Percentiles rank a stretch among this genome's conserved stretches.
These are phyloP conservation scores for Anthracocystis panici-leucophaei DNA, from an alignment of 1,284 basidiomycete genomes.

Conservation along the genomic window DNA sequence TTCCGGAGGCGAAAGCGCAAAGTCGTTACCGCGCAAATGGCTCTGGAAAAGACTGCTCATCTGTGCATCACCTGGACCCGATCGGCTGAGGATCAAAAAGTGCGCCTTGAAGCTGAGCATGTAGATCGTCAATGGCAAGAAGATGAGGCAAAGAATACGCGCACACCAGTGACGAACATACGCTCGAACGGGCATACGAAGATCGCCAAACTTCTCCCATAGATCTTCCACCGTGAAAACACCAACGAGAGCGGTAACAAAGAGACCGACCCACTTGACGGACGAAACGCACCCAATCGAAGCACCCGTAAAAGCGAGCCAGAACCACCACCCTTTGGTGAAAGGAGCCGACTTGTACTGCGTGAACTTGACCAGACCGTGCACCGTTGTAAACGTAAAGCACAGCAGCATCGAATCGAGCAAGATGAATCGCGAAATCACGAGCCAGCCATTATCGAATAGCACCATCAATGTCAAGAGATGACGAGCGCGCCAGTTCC, in stretches of 20 bases:
- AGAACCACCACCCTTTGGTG: conserved; percentile 94
- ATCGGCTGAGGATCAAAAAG: conserved; percentile 91
- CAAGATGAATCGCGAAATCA: conserved; percentile 95
- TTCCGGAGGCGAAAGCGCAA: conserved; percentile 76
- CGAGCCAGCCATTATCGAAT: conserved; percentile 89
- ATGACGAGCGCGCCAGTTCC: conserved; percentile 90
- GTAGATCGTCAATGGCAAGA: conserved; percentile 90
- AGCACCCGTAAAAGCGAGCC: conserved; percentile 88
- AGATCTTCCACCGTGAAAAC: conserved; percentile 97
- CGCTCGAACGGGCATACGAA: conserved; percentile 85
- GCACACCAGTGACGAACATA: conserved; percentile 94
- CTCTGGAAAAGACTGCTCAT: conserved; percentile 99
- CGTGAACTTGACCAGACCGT: conserved; percentile 94
- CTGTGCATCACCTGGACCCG: conserved; percentile 95
- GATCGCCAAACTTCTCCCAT: conserved; percentile 97
- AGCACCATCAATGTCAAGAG: conserved; percentile 93
- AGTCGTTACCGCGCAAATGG: conserved; percentile 94
- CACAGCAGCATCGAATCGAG: conserved; percentile 97
- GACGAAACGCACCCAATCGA: conserved; percentile 96
- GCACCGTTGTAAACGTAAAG: conserved; percentile 97
- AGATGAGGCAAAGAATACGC: conserved; percentile 84
- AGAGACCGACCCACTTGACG: conserved; percentile 96
- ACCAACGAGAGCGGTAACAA: conserved; percentile 92
- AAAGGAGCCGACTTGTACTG: conserved; percentile 89
- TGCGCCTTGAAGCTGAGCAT: conserved; percentile 95